Evolutionary conservation across 2,329 filamentous ascomycete species (phyloP), one percentile per base, ranked within the genome.

Genomic region (Emmonsiellopsis sp.): DNA sequence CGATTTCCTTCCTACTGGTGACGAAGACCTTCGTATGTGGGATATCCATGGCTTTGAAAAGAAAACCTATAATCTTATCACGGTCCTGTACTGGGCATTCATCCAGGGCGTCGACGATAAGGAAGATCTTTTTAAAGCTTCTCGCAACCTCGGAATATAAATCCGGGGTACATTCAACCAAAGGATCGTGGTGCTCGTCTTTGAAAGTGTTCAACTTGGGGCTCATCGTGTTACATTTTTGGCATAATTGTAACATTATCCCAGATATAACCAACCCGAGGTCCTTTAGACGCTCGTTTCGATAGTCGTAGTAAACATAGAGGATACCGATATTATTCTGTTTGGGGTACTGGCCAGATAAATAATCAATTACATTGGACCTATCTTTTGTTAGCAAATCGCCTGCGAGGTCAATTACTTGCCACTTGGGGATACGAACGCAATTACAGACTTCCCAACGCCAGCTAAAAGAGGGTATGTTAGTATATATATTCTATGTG

Each of bases 331-430:
- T 11, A 34, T 33, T 45, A n/a, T 36, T 8, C 14, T 39, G n/a
- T 9, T 44, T 36, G 9, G 40, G 9, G 17, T 52, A 32, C 5
- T 34, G 44, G 6, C 10, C n/a, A n/a, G 17, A 39, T 14, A 52
- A 13, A 21, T 44, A 32, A n/a, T 52, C 49, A 42, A 52, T 21
- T 4, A 52, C 37, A 33, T 52, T 52, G 14, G 49, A 52, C 27
- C 49, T 52, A n/a, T 21, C 27, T 34, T 44, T 17, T 9, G 4
- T 34, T 46, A 46, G 43, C 10, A 39, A n/a, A 39, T 39, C 9
- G 36, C 43, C 32, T 27, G 13, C 6, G 17, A 3, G 3, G 9
- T 47, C n/a, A 34, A 6, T 31, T 44, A 33, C 14, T 11, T n/a
- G 13, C 27, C 6, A 52, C 31, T 37, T 1, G 10, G 40, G 27